Conservation (phyloP, 495 filamentous ascomycete species). For the Hypoxylon trugodes region DNA sequence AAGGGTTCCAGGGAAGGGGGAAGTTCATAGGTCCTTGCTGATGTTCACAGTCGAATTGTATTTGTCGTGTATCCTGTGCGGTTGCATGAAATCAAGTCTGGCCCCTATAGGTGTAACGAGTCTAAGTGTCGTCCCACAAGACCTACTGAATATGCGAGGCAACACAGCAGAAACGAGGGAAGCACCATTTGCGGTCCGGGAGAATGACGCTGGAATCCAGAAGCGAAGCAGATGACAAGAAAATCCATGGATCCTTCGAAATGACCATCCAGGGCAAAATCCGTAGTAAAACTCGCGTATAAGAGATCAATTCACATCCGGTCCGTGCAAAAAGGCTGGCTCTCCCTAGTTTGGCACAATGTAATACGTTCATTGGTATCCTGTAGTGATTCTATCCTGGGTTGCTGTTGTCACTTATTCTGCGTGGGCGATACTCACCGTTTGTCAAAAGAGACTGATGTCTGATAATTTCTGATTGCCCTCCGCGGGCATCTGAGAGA, state of each 20-base stretch:
- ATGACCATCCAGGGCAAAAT: slow-evolving; percentile 17
- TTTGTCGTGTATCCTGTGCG: slow-evolving; percentile 24
- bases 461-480: slow-evolving; percentile 32
- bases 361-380: slow-evolving; percentile 30
- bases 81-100: slow-evolving; percentile 13
- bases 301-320: slow-evolving; percentile 27
- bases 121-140: slow-evolving; percentile 29
- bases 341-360: slow-evolving; percentile 21
- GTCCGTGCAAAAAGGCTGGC: slow-evolving; percentile 17
- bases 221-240: slow-evolving; percentile 21
- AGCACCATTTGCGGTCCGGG: slow-evolving; percentile 25
- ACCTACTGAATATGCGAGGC: slow-evolving; percentile 38
- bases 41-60: slow-evolving; percentile 21
- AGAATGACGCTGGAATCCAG: slow-evolving; percentile 14
- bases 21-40: slow-evolving; percentile 7
- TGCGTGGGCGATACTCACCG: slow-evolving; percentile 38
- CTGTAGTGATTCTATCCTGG: slow-evolving; percentile 22
- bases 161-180: slow-evolving; percentile 40
- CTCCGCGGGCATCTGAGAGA: slow-evolving; percentile 44
- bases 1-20: neutral
- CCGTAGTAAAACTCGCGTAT: slow-evolving; percentile 31
- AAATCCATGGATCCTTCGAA: slow-evolving; percentile 31
- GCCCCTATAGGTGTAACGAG: slow-evolving; percentile 18
- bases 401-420: slow-evolving; percentile 39
- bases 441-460: slow-evolving; percentile 8